Evolutionary conservation across 2,329 filamentous ascomycete species (phyloP), one percentile per base, ranked within the genome.

Genomic region (Penicillium sp.): DNA sequence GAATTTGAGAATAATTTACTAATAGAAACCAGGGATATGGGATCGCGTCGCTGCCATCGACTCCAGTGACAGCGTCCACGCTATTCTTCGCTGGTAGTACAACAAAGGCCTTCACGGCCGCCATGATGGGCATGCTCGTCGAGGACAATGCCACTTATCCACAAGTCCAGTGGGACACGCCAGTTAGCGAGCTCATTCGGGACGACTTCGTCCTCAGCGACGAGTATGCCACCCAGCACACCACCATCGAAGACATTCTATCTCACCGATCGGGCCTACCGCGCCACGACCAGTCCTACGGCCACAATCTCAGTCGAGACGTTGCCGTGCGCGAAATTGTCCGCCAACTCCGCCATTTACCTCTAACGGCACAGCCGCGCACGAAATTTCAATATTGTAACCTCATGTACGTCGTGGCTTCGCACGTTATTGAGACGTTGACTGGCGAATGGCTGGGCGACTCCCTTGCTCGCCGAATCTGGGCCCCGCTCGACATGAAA

Each of bases 71-170:
- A 0, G 64, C 77, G 1, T 69, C 79, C 28, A 84, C 81, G 0
- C 71, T 85, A 2, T 85, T 81, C 69, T 81, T 80, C 57, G 74
- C 73, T 2, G 83, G 77, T 1, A 83, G 81, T 43, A 83, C 77
- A 1, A 83, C 81, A 20, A 86, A 86, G 64, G 78, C 81, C 2
- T 76, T 82, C 47, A 79, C 77, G 0, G 76, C 79, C 1, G 81
- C 81, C 1, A 72, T 74, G 0, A 65, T 86, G 2, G 74, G 78
- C 1, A 64, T 82, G 2, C 74, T 70, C 5, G 64, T 68, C 9
- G 60, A 64, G 2, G 61, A 64, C 40, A 63, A 66, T 14, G 62
- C 64, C 20, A 65, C 64, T 4, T 63, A 63, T 45, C 61, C 61
- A 11, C 48, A 67, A 12, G 62, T 75, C 9, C 60, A 62, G 33